Base-by-base conservation (phyloP, 1,139 yeast species). In the Saccharomycopsis phalli region DNA sequence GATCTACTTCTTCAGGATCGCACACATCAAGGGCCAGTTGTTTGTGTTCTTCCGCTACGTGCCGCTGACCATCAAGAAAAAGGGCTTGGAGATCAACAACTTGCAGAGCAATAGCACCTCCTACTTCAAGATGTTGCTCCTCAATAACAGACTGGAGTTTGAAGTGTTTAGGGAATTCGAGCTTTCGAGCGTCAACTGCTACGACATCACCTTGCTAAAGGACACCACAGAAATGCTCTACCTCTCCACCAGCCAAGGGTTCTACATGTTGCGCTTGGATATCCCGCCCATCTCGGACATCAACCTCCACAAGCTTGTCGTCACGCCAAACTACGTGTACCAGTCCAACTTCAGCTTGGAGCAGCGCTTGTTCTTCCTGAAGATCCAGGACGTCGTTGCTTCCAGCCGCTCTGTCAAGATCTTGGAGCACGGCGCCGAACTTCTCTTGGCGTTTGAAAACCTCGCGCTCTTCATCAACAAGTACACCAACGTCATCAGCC, bases 341-440 rank as follows among this genome's bases (percentile, higher is more conserved):
- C 26, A 34, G 23, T 41, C 45, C 4, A 34, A 22, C 28, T 37
- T 37, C 21, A 31, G 36, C 10, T 34, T 44, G 27, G 42, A 44
- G 23, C 41, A 44, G 13, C 41, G 45, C n/a, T 21, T 41, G 37
- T 44, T 44, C 39, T 32, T 44, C 14, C 45, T 38, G 23, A 38
- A 35, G 14, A 38, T 44, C 20, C 40, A 38, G 22, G 35, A 40
- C 20, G 35, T 29, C 14, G 36, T 44, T 32, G 21, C 21, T 20
- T 36, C 16, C 16, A 17, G 41, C n/a, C 35, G 32, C 11, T 42
- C 47, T 4, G 30, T 44, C 6, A 44, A 44, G 21, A 38, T 41
- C n/a, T 29, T 44, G 20, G 42, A 41, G 28, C 37, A 36, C 31
- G 14, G 18, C 4, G 28, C 35, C 40, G 47, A 44, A 19, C 22